Evolutionary conservation across 1,284 basidiomycete species (phyloP), one percentile per base, ranked within the genome.

Genomic region (Heterobasidion irregulare): DNA sequence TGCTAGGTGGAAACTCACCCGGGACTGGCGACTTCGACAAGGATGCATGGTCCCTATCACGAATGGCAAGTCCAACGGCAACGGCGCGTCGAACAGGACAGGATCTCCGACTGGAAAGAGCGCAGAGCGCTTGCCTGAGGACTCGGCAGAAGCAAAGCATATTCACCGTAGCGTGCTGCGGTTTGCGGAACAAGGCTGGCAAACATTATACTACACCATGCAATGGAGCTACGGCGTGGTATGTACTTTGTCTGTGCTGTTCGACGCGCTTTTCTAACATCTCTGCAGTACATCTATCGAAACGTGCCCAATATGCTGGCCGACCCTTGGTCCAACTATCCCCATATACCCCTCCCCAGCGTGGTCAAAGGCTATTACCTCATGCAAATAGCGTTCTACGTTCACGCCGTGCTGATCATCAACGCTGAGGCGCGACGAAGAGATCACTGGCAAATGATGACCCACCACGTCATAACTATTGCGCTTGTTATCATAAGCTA

Each of bases 151-250:
- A 62, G 70, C 76, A 9, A 77, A 74, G 47, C 76, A 73, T 59
- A 72, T 90, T 58, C 80, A 86, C 54, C 80, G 89, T 66, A 86
- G 82, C 59, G 83, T 93, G 47, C 69, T 89, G 50, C 78, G 96
- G 58, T 98, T 98, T 66, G 92, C 93, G 4, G 96, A 98, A 71
- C 96, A 99, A 72, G 89, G 92, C 53, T 99, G 94, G 92, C 83
- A 84, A 47, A 77, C 88, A 52, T 70, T 90, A 48, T 98, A 96
- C 72, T 95, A 92, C 68, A 72, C 80, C 41, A 62, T 82, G 7
- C 88, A 86, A 61, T 95, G 86, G 80, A 69, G 70, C 19, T 82
- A 86, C 64, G 94, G 94, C n/a, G 61, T 93, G 62, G 94, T 97
- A 68, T 72, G 94, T 84, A 8, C 41, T 50, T 54, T 53, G 47